These are phyloP conservation scores for Coemansia sp. DNA, from an alignment of 192 early-diverging fungal genomes.

Conservation along the genomic window DNA sequence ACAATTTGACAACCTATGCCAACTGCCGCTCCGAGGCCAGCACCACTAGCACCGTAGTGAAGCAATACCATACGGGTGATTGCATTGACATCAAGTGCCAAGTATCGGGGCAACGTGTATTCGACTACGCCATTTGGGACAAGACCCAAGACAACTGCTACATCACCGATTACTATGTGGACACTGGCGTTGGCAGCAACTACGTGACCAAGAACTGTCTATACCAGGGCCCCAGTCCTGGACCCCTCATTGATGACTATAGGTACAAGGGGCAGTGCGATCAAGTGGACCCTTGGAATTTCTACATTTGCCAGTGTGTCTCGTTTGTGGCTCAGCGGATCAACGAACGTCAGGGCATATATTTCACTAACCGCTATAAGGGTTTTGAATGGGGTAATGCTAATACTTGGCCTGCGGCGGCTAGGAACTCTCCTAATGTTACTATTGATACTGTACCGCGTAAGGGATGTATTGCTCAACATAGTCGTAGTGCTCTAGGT, in stretches of 20 bases:
- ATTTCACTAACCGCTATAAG: constrained; percentile 51
- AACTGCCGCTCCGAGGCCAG: constrained; percentile 28
- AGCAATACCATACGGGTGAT: constrained; percentile 16
- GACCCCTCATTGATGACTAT: constrained; percentile 44
- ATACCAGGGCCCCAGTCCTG: constrained; percentile 16
- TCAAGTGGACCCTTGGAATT: constrained; percentile 41
- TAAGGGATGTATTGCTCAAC: constrained; percentile 33
- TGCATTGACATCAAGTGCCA: constrained; percentile 29
- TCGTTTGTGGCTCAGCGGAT: constrained; percentile 51
- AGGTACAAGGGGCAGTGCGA: constrained; percentile 34
- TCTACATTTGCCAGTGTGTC: constrained; percentile 44
- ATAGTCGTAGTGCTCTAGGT: constrained; percentile 12
- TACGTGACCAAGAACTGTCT: constrained; percentile 26
- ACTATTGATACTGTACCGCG: constrained; percentile 16
- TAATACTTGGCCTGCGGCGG: constrained; percentile 41
- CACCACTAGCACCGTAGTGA: constrained; percentile 19
- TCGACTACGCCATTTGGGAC: constrained; percentile 44
- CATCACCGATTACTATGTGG: constrained; percentile 49
- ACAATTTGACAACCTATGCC: constrained; percentile 16
- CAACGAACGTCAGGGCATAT: constrained; percentile 39
- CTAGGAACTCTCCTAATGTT: constrained; percentile 21
- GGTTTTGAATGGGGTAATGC: constrained; percentile 45
- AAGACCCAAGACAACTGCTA: constrained; percentile 54
- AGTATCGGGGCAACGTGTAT: constrained; percentile 26
- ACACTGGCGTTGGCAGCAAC: constrained; percentile 27